Base-by-base conservation (phyloP, 495 filamentous ascomycete genomes). In the Lasiosphaeria hispida region DNA sequence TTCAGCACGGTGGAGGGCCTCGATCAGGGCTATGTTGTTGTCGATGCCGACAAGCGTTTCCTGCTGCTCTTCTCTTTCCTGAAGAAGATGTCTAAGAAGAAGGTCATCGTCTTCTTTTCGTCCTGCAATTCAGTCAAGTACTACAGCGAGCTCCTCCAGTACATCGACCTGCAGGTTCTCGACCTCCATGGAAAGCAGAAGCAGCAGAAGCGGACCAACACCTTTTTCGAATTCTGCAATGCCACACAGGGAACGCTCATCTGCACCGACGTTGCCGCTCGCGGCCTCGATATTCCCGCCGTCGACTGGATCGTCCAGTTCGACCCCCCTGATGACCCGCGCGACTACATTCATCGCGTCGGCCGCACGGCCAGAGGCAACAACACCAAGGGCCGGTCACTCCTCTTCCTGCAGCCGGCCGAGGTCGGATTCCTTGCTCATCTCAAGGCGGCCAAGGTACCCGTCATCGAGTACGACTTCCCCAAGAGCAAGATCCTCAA, bases 181-280 rank as follows among this genome's bases (percentile, higher is more conserved):
- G 87, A 88, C 58, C 73, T 87, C 13, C 91, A 96, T 71, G 93
- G 93, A 51, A 96, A 97, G 72, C 90, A 96, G 74, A 97, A 97
- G 75, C 94, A 97, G 73, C 89, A 96, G 70, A 96, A 95, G 71
- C 87, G 94, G 5, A 98, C 94, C 47, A 95, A 94, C 67, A 96
- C 91, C 0, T 98, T 98, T 75, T 98, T 97, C 74, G 93, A 97
- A 64, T 98, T 97, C 78, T 92, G 89, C 74, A 98, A 98, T 70
- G 92, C 94, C 7, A 87, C 82, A 54, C 86, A 89, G 51, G 94
- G 94, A 9, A 96, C 88, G 4, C 74, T 98, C 40, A 92, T 98
- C 62, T 96, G 92, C 74, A 98, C 95, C 0, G 94, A 98, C 66
- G 95, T 98, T 59, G 94, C 95, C 38, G 95, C 94, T 7, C 78